Base-by-base conservation (phyloP, 805 yeast genomes). In the Sugiyamaella valdiviana region DNA sequence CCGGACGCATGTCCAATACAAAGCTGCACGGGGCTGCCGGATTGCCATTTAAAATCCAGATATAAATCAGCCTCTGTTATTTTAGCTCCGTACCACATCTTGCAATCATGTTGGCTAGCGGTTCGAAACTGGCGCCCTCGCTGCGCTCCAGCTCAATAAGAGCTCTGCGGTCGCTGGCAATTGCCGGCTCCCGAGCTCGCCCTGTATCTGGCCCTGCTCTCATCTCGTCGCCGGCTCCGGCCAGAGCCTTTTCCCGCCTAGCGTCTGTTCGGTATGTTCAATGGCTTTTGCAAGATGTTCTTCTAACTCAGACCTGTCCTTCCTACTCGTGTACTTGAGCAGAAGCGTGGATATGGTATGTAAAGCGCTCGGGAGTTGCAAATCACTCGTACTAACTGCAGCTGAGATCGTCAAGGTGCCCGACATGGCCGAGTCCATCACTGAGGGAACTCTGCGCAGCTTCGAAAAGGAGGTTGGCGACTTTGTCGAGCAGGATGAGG, bases 371-470 rank as follows among this genome's bases (percentile, higher is more conserved):
- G 20, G 42, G 16, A 3, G 20, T n/a, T 39, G 42, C n/a, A 6
- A 6, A 24, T 14, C 36, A 41, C 24, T n/a, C 19, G 16, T 5
- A n/a, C 42, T 39, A 39, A 21, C 46, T n/a, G 37, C 58, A 44
- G 70, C 71, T 51, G 65, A 67, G 50, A 60, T 63, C 43, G 95
- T 91, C 46, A 86, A 89, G 68, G 98, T 93, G 19, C 99, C 99
- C 43, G 95, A 87, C 56, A 89, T 93, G 97, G 98, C 99, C 39
- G 99, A 93, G 72, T 90, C 97, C 44, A 83, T 93, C 64, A 87
- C 96, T 38, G 99, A 93, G 70, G 99, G 99, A 66, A 87, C 98
- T 44, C 77, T 93, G 57, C 74, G 86, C 53, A 78, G 77, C 51
- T 70, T 70, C 63, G 64, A 65, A 45, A 71, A 71, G 63, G 70